A percentile compares a stretch with the other conserved stretches of the same genome.
Evolutionary conservation across 495 filamentous ascomycete genomes (phyloP).

Genomic region (Astrothelium macrocarpum): DNA sequence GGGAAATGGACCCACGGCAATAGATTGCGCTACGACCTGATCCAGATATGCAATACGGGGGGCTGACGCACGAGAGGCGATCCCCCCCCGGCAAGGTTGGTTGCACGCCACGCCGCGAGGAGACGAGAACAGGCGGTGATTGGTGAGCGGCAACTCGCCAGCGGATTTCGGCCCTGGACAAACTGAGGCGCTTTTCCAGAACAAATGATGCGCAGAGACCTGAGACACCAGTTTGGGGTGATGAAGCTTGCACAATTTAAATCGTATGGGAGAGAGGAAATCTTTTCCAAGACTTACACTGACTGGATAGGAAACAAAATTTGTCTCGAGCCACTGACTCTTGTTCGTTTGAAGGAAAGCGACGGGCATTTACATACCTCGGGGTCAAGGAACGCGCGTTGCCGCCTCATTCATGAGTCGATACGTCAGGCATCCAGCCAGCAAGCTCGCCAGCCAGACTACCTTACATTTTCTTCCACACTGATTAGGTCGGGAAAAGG

Average conservation of each 20-base stretch:
- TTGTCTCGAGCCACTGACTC: not conserved
- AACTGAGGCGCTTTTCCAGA: constrained; percentile 6
- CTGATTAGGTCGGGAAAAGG: not conserved
- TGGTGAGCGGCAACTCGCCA: not conserved
- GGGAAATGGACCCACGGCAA: constrained; percentile 7
- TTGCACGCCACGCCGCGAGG: constrained; percentile 3
- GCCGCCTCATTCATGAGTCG: not conserved
- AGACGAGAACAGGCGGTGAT: not conserved
- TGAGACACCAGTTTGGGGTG: constrained; percentile 5
- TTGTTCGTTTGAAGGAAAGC: constrained; percentile 2
- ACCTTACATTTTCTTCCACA: not conserved
- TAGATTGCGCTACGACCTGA: constrained; percentile 6
- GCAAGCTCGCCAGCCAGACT: not conserved
- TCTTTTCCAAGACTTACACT: not conserved
- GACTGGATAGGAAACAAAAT: not conserved
- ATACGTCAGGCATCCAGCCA: constrained; percentile 5
- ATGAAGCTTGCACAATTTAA: not conserved
- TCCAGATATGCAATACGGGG: constrained; percentile 7
- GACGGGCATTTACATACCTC: constrained; percentile 8
- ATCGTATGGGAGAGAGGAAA: not conserved
- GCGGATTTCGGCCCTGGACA: constrained; percentile 5
- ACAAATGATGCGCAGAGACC: constrained; percentile 6
- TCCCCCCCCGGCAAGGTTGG: constrained; percentile 5
- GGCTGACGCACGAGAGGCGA: constrained; percentile 5
- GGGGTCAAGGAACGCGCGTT: constrained; percentile 3